Evolutionary conservation across 257 asterid species (phyloP).

Genomic region (Apocynum venetum): DNA sequence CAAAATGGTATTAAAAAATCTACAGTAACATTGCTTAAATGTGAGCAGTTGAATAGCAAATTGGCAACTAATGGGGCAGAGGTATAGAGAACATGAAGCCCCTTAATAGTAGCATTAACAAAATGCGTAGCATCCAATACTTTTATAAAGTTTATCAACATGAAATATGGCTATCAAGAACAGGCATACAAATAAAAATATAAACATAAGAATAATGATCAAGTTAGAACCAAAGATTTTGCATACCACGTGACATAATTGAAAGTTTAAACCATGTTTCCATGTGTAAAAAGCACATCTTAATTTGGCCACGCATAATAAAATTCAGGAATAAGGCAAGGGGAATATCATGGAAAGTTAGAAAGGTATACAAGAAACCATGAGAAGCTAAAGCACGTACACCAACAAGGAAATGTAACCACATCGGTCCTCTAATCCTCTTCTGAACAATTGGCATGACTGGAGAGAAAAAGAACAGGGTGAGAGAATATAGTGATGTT

Average conservation of each 20-base stretch:
- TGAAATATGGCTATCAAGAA: not conserved
- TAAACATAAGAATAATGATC: not conserved
- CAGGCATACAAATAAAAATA: not conserved
- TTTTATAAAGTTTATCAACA: not conserved
- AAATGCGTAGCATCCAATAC: not conserved
- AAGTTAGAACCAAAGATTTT: not conserved
- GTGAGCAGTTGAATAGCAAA: not conserved
- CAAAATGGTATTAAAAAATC: too few species aligned
- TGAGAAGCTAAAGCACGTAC: conserved; percentile 38
- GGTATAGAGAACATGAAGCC: not conserved
- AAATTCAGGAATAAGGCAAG: not conserved
- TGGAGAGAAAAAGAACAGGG: conserved; percentile 24
- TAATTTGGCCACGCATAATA: not conserved
- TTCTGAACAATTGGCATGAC: conserved; percentile 83
- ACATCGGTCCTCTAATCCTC: conserved; percentile 85
- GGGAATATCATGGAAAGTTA: not conserved
- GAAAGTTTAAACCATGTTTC: not conserved
- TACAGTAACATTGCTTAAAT: not conserved
- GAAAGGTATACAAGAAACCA: conserved; percentile 9
- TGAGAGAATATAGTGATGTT: not conserved
- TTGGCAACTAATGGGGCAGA: not conserved
- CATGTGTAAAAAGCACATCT: not conserved
- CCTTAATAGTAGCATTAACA: not conserved
- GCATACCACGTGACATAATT: not conserved
- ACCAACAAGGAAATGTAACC: conserved; percentile 86